Base-by-base conservation (phyloP, 2,329 filamentous ascomycete species). In the Madurella fahalii region DNA sequence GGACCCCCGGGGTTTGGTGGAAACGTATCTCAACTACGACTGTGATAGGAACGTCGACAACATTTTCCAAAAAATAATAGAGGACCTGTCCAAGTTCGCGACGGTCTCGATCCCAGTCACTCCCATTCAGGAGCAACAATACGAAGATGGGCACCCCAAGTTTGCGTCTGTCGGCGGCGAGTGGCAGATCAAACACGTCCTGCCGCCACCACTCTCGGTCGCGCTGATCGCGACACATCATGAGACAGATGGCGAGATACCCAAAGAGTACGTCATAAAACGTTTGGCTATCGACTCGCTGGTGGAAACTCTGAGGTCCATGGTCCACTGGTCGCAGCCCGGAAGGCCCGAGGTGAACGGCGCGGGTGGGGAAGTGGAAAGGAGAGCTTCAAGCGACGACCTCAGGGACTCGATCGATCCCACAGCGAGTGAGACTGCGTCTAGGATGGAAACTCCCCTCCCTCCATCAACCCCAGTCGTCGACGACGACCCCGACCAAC, bases 11-110 rank as follows among this genome's bases (percentile, higher is more conserved):
- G 92, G 90, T 0, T 71, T 99, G 47, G 94, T 99, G 15, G 94
- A 99, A 71, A 87, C 92, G 13, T 99, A 99, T 71, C 81, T 99
- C 59, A 99, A 99, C 71, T 99, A 99, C 67, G 94, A 99, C 69
- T 99, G 94, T 72, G 95, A 97, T 66, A 82, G 93, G 57, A 91
- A 90, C 40, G 83, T 97, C 56, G 93, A 97, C 72, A 99, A 99
- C 71, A 94, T 97, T 71, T 99, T 95, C 69, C 94, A 99, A 71
- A 87, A 82, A 17, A 86, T 97, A 51, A 92, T 99, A 47, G 95
- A 99, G 69, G 91, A 97, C 70, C 76, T 99, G 16, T 94, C 93
- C 32, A 87, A 87, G 63, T 88, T 96, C 63, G 89, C 91, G 1
- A 94, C 88, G 50, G 80, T 85, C 9, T 86, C 92, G 1, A 85